Percentiles rank a stretch among this genome's conserved stretches.
Conservation (phyloP, 768 basidiomycete genomes). For the Leucocoprinus leucothites region DNA sequence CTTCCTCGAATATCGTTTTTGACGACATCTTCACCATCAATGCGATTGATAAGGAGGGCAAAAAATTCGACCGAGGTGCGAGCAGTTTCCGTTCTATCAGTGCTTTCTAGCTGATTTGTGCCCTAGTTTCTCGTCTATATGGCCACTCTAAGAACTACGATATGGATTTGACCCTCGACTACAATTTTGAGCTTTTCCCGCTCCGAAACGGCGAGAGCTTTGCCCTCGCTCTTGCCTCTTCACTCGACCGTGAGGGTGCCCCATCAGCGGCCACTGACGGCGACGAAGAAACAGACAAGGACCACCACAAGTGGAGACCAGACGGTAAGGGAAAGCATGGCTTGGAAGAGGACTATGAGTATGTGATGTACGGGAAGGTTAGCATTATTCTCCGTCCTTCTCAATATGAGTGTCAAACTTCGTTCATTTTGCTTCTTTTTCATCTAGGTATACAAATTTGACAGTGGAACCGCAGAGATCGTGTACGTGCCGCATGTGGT, state of each 20-base stretch:
- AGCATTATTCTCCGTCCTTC: slow-evolving; percentile 15
- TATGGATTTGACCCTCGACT: slow-evolving; percentile 93
- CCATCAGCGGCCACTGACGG: slow-evolving; percentile 44
- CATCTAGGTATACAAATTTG: slow-evolving; percentile 91
- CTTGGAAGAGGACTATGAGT: slow-evolving; percentile 94
- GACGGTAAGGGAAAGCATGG: slow-evolving; percentile 79
- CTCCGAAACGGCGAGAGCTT: slow-evolving; percentile 67
- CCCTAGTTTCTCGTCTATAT: slow-evolving; percentile 83
- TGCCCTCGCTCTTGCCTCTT: slow-evolving; percentile 83
- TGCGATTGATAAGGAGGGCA: slow-evolving; percentile 87
- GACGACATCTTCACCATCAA: slow-evolving; percentile 91
- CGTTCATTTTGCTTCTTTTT: background rate
- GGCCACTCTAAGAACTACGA: slow-evolving; percentile 88
- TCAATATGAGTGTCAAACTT: background rate
- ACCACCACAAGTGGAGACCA: slow-evolving; percentile 79
- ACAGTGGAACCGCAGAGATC: slow-evolving; percentile 76
- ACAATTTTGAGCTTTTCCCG: slow-evolving; percentile 89
- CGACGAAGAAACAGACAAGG: slow-evolving; percentile 65
- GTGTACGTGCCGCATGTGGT: slow-evolving; percentile 55
- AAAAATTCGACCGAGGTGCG: slow-evolving; percentile 96
- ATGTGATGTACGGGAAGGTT: slow-evolving; percentile 99
- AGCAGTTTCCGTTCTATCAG: slow-evolving; percentile 9
- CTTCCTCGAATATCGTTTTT: slow-evolving; percentile 78
- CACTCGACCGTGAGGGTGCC: slow-evolving; percentile 58
- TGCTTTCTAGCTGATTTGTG: background rate